These are phyloP conservation scores for Penicillium chermesinum DNA, from an alignment of 495 filamentous ascomycete genomes.

Conservation along the genomic window DNA sequence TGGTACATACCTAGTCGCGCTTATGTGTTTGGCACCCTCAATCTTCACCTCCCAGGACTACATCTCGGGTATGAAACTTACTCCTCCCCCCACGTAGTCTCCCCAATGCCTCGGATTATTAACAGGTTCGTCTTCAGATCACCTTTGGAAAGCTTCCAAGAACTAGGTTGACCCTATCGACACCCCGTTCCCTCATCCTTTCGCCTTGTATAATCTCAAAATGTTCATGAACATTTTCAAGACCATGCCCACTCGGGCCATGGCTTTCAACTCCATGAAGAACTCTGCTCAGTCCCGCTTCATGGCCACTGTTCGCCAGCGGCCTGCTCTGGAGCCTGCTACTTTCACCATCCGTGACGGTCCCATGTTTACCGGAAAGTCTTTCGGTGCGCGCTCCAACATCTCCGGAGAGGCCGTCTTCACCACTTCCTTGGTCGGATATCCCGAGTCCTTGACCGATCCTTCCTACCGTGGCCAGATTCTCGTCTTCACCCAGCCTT, in stretches of 20 bases:
- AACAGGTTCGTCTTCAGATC: constrained; percentile 54
- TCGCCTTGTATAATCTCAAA: constrained; percentile 26
- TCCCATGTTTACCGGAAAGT: constrained; percentile 88
- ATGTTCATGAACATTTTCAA: constrained; percentile 70
- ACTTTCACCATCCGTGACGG: constrained; percentile 96
- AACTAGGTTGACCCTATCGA: constrained; percentile 53
- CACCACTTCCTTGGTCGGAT: constrained; percentile 89
- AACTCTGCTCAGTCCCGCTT: constrained; percentile 50
- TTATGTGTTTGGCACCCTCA: constrained; percentile 92
- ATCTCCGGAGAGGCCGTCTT: constrained; percentile 93
- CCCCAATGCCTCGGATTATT: constrained; percentile 17
- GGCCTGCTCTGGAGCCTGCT: constrained; percentile 67
- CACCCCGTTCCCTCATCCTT: constrained; percentile 7
- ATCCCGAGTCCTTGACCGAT: constrained; percentile 97
- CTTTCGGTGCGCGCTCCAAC: constrained; percentile 87
- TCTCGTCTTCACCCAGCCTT: constrained; percentile 94
- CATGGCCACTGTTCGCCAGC: constrained; percentile 67
- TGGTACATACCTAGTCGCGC: constrained; percentile 52
- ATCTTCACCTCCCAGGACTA: constrained; percentile 98
- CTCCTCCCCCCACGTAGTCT: not conserved
- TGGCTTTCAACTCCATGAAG: constrained; percentile 49
- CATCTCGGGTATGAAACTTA: constrained; percentile 62
- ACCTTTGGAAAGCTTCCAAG: constrained; percentile 93
- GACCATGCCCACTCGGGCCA: constrained; percentile 48
- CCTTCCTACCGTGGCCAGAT: constrained; percentile 99